A percentile compares a stretch with the other conserved stretches of the same genome.
Evolutionary conservation across 768 basidiomycete species (phyloP).

Genomic region (Floccularia luteovirens): DNA sequence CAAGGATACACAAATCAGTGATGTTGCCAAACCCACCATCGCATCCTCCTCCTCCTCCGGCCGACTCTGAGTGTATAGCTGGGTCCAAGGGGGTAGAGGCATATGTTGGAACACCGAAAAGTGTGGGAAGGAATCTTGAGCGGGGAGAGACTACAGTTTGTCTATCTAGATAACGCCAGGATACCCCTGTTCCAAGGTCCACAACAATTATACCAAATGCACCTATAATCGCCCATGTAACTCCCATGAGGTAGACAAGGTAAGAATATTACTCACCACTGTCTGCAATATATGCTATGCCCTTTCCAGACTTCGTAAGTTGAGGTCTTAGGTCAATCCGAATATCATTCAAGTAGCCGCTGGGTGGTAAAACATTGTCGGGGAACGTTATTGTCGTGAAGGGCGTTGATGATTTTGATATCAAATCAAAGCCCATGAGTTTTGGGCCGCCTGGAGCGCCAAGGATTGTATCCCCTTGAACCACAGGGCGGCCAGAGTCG

Average conservation of each 20-base stretch:
- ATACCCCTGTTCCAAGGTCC: conserved; percentile 10
- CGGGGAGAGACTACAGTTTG: conserved; percentile 2
- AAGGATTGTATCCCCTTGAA: conserved; percentile 7
- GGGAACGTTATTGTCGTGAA: conserved; percentile 12
- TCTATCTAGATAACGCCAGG: conserved; percentile 10
- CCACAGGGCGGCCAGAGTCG: conserved; percentile 8
- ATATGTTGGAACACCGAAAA: conserved; percentile 9
- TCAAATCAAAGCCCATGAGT: conserved; percentile 9
- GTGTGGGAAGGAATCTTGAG: conserved; percentile 8
- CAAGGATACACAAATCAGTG: background rate
- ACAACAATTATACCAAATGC: conserved; percentile 11
- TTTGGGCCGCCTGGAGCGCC: conserved; percentile 9
- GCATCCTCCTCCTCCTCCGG: conserved; percentile 8
- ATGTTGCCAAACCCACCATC: conserved; percentile 3
- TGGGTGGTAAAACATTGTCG: conserved; percentile 8
- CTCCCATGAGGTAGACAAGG: background rate
- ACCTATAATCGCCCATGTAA: conserved; percentile 1
- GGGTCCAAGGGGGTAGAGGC: conserved; percentile 5
- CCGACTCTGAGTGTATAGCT: conserved; percentile 5
- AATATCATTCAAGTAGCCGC: conserved; percentile 11
- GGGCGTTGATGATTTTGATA: conserved; percentile 5
- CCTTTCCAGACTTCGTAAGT: conserved; percentile 9
- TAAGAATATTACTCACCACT: conserved; percentile 5
- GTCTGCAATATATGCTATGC: conserved; percentile 10
- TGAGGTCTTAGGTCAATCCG: conserved; percentile 9